Evolutionary conservation across 1,139 yeast genomes (phyloP).

Genomic region (Kodamaea fungicola): DNA sequence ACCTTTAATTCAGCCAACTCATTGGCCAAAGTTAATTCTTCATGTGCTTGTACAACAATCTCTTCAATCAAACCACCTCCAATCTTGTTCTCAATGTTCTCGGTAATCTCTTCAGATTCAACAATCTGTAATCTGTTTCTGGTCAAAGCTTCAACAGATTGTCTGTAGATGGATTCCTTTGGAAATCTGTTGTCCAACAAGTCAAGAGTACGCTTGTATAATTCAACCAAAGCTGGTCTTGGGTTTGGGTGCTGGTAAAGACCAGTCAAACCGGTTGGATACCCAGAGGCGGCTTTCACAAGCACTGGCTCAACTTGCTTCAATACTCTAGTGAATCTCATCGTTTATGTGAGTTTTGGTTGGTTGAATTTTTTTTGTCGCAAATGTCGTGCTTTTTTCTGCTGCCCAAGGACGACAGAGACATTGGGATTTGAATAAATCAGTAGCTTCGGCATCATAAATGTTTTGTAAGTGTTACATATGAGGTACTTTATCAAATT

Average conservation of each 20-base stretch:
- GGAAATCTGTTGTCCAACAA: slow-evolving; percentile 63
- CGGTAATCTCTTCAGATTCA: slow-evolving; percentile 58
- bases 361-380: slow-evolving; percentile 17
- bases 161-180: slow-evolving; percentile 66
- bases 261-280: slow-evolving; percentile 81
- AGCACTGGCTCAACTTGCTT: slow-evolving; percentile 58
- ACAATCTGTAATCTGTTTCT: slow-evolving; percentile 67
- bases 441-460: too few species aligned
- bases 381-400: slow-evolving; percentile 1
- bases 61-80: slow-evolving; percentile 88
- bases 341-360: slow-evolving; percentile 20
- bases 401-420: too few species aligned
- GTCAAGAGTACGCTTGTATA: slow-evolving; percentile 67
- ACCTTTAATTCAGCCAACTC: slow-evolving; percentile 65
- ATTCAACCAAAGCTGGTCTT: slow-evolving; percentile 69
- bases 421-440: too few species aligned
- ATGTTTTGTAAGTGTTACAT: too few species aligned
- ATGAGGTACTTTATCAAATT: too few species aligned
- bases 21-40: slow-evolving; percentile 67
- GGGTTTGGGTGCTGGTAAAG: slow-evolving; percentile 80
- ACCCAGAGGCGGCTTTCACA: slow-evolving; percentile 63
- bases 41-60: slow-evolving; percentile 76
- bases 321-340: slow-evolving; percentile 45
- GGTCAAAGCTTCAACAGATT: slow-evolving; percentile 72
- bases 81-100: slow-evolving; percentile 67